Conservation (phyloP, 352 stramenopile genomes). For the Pythium volutum region DNA sequence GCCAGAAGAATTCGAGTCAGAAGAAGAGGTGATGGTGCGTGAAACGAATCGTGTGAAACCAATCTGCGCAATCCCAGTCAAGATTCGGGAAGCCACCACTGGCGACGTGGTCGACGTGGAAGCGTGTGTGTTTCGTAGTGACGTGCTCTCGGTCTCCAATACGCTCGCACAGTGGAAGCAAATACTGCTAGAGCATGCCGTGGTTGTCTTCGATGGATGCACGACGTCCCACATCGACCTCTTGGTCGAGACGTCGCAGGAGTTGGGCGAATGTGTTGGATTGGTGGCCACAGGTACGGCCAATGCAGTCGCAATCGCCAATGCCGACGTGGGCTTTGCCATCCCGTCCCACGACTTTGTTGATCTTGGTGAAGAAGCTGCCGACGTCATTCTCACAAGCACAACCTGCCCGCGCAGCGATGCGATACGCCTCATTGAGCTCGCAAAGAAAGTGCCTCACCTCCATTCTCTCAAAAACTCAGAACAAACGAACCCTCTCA, state of each 20-base stretch:
- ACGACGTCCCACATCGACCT: slow-evolving; percentile 40
- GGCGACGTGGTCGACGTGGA: slow-evolving; percentile 34
- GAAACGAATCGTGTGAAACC: slow-evolving; percentile 20
- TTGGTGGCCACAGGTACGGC: slow-evolving; percentile 42
- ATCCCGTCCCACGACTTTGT: slow-evolving; percentile 38
- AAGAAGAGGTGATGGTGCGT: slow-evolving; percentile 13
- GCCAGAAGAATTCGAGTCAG: slow-evolving; percentile 21
- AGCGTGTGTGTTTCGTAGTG: slow-evolving; percentile 35
- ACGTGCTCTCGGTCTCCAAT: slow-evolving; percentile 47
- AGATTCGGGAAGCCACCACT: slow-evolving; percentile 35
- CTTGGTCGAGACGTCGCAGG: slow-evolving; percentile 50
- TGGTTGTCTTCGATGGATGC: slow-evolving; percentile 50
- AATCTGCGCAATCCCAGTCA: slow-evolving; percentile 36
- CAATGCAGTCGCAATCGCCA: slow-evolving; percentile 43
- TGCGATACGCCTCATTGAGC: slow-evolving; percentile 47
- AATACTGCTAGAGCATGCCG: slow-evolving; percentile 35
- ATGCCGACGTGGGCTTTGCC: slow-evolving; percentile 47
- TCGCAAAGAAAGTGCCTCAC: slow-evolving; percentile 34
- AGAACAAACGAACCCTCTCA: slow-evolving; percentile 5
- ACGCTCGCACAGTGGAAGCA: slow-evolving; percentile 49
- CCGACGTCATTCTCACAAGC: slow-evolving; percentile 40
- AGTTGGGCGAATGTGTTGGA: slow-evolving; percentile 46
- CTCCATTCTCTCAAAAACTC: background rate
- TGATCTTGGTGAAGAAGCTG: slow-evolving; percentile 50
- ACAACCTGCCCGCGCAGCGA: slow-evolving; percentile 42